Evolutionary conservation across 768 basidiomycete genomes (phyloP).

Genomic region (Agrocybe praecox): DNA sequence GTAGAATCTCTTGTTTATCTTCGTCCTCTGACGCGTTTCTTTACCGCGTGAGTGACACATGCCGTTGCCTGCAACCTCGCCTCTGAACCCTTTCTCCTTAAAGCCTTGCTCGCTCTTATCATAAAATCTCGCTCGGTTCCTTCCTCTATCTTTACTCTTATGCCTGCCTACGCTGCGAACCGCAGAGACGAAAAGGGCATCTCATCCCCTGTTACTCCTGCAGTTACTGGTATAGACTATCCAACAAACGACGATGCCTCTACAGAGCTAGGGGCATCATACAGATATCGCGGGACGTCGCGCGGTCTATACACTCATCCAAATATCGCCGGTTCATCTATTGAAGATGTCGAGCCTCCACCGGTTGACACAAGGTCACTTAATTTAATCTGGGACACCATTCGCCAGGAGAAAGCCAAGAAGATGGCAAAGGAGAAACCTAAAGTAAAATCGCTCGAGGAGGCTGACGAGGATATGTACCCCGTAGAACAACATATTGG

Average conservation of each 20-base stretch:
- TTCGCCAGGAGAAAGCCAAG: constrained; percentile 65
- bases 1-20: constrained; percentile 30
- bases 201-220: constrained; percentile 44
- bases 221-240: constrained; percentile 51
- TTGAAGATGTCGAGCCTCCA: constrained; percentile 46
- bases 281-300: constrained; percentile 24
- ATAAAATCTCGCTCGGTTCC: constrained; percentile 18
- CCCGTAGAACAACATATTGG: constrained; percentile 36
- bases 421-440: constrained; percentile 69
- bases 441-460: constrained; percentile 72
- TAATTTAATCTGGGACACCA: constrained; percentile 65
- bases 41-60: constrained; percentile 47
- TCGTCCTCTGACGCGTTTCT: constrained; percentile 31
- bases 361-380: constrained; percentile 41
- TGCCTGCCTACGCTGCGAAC: constrained; percentile 27
- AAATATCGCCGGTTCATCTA: constrained; percentile 41
- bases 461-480: constrained; percentile 36
- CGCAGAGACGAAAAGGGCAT: constrained; percentile 32
- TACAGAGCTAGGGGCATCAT: constrained; percentile 33
- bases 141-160: constrained; percentile 14
- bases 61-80: constrained; percentile 25
- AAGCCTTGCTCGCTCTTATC: constrained; percentile 26
- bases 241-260: constrained; percentile 42
- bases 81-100: constrained; percentile 29
- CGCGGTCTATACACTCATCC: constrained; percentile 38